Evolutionary conservation across 2,329 filamentous ascomycete species (phyloP).

Genomic region (Trichophyton equinum): DNA sequence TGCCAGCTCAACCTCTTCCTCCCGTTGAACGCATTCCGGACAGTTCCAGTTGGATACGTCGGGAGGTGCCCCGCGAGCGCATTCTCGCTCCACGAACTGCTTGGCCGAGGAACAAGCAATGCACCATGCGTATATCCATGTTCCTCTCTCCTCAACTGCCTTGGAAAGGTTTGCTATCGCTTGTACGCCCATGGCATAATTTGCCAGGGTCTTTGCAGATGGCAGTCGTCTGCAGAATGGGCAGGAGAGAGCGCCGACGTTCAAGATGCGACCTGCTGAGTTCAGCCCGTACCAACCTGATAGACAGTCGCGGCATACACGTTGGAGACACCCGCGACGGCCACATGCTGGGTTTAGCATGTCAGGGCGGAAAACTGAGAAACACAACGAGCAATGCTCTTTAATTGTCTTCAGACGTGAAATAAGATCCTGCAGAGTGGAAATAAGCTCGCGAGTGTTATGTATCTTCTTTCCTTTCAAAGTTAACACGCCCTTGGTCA

Average conservation of each 20-base stretch:
- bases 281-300: conserved; percentile 39
- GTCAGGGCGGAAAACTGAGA: conserved; percentile 26
- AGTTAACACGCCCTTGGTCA: neutral
- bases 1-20: conserved; percentile 5
- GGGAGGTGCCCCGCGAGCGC: conserved; percentile 30
- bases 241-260: conserved; percentile 37
- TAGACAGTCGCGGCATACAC: conserved; percentile 33
- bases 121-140: conserved; percentile 42
- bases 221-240: conserved; percentile 41
- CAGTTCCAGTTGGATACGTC: conserved; percentile 33
- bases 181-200: conserved; percentile 24
- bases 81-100: conserved; percentile 33
- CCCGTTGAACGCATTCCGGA: conserved; percentile 25
- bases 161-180: conserved; percentile 27
- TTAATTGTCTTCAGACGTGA: conserved; percentile 27
- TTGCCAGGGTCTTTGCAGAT: conserved; percentile 25
- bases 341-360: conserved; percentile 35
- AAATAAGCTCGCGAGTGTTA: conserved; percentile 28
- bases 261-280: conserved; percentile 32
- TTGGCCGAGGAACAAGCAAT: conserved; percentile 31
- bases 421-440: conserved; percentile 29
- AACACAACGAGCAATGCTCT: conserved; percentile 38
- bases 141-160: conserved; percentile 32
- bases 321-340: conserved; percentile 34
- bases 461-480: conserved; percentile 32